phyloP scores from a whole-genome alignment of 805 yeast genomes.

The Clavispora phyllophila region DNA sequence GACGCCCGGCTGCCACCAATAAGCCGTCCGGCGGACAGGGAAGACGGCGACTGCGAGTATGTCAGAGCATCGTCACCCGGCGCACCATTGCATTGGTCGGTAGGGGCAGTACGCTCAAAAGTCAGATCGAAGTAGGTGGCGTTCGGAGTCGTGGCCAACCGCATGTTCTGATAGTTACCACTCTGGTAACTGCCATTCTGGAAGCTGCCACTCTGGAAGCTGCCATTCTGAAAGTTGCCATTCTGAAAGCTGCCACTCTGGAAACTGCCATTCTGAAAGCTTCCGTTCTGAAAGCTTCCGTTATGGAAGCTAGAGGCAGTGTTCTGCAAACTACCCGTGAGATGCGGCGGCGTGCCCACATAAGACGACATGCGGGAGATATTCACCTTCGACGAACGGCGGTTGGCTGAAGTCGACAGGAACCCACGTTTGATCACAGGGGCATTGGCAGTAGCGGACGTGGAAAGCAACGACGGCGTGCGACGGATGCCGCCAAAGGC shows the following conservation, averaged over 20 bases:
- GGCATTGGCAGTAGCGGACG: conserved; percentile 9
- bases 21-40: not conserved
- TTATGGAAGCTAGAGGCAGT: conserved; percentile 15
- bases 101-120: not conserved
- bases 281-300: not conserved
- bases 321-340: conserved; percentile 1
- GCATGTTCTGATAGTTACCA: conserved; percentile 12
- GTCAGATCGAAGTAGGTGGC: not conserved
- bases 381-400: conserved; percentile 15
- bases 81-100: not conserved
- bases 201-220: conserved; percentile 14
- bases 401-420: conserved; percentile 14
- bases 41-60: not conserved
- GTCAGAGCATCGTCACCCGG: not conserved
- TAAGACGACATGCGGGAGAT: conserved; percentile 5
- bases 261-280: not conserved
- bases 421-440: conserved; percentile 11
- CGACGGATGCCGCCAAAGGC: conserved; percentile 16
- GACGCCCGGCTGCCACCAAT: conserved; percentile 3
- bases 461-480: conserved; percentile 12
- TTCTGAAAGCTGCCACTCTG: not conserved
- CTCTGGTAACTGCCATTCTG: too few relatives aligned
- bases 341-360: conserved; percentile 2
- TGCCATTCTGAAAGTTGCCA: not conserved
- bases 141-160: not conserved